Evolutionary conservation across 225 moss, liverwort and hornwort species (phyloP).

Genomic region (Climacium dendroides): DNA sequence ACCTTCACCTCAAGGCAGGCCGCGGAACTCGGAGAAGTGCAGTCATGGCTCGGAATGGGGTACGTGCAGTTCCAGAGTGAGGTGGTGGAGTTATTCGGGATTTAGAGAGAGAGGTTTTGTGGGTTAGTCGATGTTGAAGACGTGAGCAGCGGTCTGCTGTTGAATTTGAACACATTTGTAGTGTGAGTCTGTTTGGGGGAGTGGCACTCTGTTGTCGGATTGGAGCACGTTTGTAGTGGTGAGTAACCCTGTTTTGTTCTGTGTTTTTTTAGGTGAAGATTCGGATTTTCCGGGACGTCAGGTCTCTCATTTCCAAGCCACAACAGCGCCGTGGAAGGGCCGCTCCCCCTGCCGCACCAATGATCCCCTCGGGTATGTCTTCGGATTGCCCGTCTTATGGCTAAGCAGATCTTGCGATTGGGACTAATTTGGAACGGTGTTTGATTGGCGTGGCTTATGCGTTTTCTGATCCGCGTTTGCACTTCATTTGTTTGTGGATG

Average conservation of each 20-base stretch:
- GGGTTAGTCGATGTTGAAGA: not conserved
- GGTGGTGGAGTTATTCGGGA: not conserved
- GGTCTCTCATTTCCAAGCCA: not conserved
- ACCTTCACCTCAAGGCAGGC: not conserved
- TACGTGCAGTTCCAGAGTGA: not conserved
- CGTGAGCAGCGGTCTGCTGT: not conserved
- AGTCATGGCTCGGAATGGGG: not conserved
- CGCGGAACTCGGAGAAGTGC: not conserved
- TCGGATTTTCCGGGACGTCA: accelerated
- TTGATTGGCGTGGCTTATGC: not conserved
- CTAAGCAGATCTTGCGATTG: not conserved
- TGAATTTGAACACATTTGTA: not conserved
- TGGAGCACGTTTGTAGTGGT: not conserved
- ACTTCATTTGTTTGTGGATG: not conserved
- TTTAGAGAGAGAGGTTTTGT: not conserved
- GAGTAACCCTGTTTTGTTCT: not conserved
- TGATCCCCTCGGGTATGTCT: not conserved
- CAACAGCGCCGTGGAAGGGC: not conserved
- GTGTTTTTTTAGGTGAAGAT: not conserved
- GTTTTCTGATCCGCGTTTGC: not conserved
- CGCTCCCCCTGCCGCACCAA: not conserved
- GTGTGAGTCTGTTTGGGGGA: not conserved
- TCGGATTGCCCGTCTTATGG: not conserved
- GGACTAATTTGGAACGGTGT: not conserved
- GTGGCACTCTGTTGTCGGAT: not conserved